Conservation (phyloP, 2,329 filamentous ascomycete species). For the Lithohypha guttulata region DNA sequence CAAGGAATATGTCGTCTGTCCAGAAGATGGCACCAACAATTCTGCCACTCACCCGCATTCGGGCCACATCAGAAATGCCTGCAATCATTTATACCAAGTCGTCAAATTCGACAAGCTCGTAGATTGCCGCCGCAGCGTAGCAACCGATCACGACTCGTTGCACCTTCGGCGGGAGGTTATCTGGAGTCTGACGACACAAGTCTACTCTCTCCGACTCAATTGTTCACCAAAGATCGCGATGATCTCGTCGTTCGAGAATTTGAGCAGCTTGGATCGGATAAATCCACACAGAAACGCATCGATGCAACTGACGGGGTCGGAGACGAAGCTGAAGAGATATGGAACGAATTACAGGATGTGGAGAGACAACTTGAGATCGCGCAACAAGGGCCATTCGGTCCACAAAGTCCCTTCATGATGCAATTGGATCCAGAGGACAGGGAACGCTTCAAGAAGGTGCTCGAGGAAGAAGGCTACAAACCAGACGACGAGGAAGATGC, state of each 20-base stretch:
- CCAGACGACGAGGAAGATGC: slow-evolving; percentile 26
- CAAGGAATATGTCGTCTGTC: slow-evolving; percentile 21
- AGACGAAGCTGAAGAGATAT: slow-evolving; percentile 29
- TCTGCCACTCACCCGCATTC: slow-evolving; percentile 20
- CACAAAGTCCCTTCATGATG: slow-evolving; percentile 35
- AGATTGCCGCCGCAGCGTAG: slow-evolving; percentile 7
- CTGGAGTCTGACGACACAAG: not conserved
- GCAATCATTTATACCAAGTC: slow-evolving; percentile 15
- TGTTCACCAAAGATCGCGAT: slow-evolving; percentile 3
- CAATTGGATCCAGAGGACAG: slow-evolving; percentile 32
- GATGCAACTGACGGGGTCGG: slow-evolving; percentile 31
- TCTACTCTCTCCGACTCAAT: slow-evolving; percentile 3
- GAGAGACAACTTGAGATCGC: slow-evolving; percentile 31
- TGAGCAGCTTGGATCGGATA: slow-evolving; percentile 31
- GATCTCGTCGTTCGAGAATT: slow-evolving; percentile 34
- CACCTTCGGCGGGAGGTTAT: not conserved
- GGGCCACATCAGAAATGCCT: slow-evolving; percentile 19
- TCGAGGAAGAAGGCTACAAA: slow-evolving; percentile 29
- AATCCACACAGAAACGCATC: slow-evolving; percentile 28
- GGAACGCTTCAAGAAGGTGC: slow-evolving; percentile 32
- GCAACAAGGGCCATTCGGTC: slow-evolving; percentile 33
- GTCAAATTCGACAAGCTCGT: slow-evolving; percentile 15
- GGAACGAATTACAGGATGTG: slow-evolving; percentile 30
- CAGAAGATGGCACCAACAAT: slow-evolving; percentile 23
- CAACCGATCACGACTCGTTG: not conserved